Base-by-base conservation (phyloP, 805 yeast species). In the Jamesozyma lodderae region DNA sequence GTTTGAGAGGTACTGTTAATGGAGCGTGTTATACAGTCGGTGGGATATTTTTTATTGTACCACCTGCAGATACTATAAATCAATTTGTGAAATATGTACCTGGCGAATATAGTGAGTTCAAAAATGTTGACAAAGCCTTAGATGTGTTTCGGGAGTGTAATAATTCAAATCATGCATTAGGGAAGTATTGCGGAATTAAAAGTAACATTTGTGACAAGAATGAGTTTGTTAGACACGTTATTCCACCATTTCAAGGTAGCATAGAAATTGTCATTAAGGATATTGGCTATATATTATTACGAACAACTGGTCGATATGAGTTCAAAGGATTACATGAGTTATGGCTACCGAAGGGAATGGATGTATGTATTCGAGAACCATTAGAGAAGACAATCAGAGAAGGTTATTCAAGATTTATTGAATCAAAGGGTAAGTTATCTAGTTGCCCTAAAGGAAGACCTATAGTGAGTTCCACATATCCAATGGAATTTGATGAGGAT, bases 221-320 rank as follows among this genome's bases (percentile, higher is more conserved):
- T 1, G 52, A 62, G 2, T 50, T 68, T 45, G 59, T 52, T 1
- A 60, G 75, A 41, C 78, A 69, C 44, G 64, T 72, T 2, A 64
- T 82, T 3, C 90, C 92, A 0, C 83, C 85, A n/a, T 81, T 81
- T 47, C 64, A 59, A 41, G 90, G 90, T 0, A 53, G 72, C 4
- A 60, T 82, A 8, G 94, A 82, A 48, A 49, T 82, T 20, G 80
- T 82, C 2, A 47, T 82, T 8, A 74, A 73, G 37, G 77, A 76
- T 42, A 53, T 77, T n/a, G 92, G 92, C 0, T 77, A 69, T 47
- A 44, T 81, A 2, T 70, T 75, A 26, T 54, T 82, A 13, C 68
- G 67, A 5, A 79, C 87, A 2, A 77, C 83, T 0, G 81, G 85
- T 10, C 50, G 44, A 9, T 63, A 60, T 36, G 22, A 36, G 4